Evolutionary conservation across 1,139 yeast species (phyloP).

Genomic region (Geotrichum macrosporum): DNA sequence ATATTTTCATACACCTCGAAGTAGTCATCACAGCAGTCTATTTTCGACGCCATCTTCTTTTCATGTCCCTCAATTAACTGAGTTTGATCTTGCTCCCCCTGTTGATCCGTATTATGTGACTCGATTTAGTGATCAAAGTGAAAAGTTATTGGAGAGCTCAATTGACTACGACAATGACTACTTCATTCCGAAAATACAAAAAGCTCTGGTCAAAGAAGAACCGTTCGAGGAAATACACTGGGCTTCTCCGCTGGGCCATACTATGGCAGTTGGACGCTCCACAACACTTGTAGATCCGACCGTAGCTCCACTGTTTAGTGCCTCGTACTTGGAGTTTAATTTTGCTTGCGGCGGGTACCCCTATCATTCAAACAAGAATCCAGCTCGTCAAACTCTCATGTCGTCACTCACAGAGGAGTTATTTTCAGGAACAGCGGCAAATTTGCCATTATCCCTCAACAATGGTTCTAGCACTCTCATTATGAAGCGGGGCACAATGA

Average conservation of each 20-base stretch:
- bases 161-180: constrained; percentile 17
- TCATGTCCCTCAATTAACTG: constrained; percentile 15
- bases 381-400: constrained; percentile 14
- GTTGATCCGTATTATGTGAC: constrained; percentile 5
- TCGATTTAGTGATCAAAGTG: constrained; percentile 1
- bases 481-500: constrained; percentile 7
- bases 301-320: constrained; percentile 12
- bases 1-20: not conserved
- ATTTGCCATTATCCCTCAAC: constrained; percentile 14
- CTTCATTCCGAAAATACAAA: constrained; percentile 18
- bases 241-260: constrained; percentile 19
- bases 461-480: constrained; percentile 12
- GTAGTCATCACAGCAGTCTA: constrained; percentile 1
- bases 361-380: constrained; percentile 20
- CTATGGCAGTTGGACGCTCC: constrained; percentile 9
- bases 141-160: constrained; percentile 8
- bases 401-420: constrained; percentile 16
- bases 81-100: constrained; percentile 9
- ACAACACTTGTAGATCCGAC: constrained; percentile 9
- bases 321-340: constrained; percentile 10
- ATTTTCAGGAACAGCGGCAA: constrained; percentile 14
- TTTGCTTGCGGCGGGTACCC: constrained; percentile 21
- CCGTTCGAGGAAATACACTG: constrained; percentile 18
- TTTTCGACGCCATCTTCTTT: constrained; percentile 17
- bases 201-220: constrained; percentile 1